Base-by-base conservation (phyloP, 23 red algal genomes). In the Gracilaria gracilis region DNA sequence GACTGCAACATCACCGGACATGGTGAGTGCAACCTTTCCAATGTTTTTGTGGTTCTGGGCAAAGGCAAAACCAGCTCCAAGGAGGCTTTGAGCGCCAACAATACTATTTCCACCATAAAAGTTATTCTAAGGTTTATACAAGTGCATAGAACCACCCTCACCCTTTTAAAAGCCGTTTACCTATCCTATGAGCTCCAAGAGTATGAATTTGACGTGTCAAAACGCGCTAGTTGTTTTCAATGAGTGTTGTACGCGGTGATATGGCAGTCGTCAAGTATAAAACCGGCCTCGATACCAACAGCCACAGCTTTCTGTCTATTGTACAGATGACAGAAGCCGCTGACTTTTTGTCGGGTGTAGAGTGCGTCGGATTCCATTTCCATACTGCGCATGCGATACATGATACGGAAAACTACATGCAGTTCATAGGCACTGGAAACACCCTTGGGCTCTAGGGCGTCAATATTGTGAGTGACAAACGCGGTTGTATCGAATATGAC, bases 321-420 rank as follows among this genome's bases (percentile, higher is more conserved):
- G 82, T 98, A 98, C 32, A 98, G 81, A 74, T 98, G 97, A 62
- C 97, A 98, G 79, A 98, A 98, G 34, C 97, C 97, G 69, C 93
- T 78, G 32, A 98, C 85, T 32, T 87, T 57, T 48, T 93, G 89
- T 37, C 87, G 70, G 46, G 88, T 95, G 78, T 98, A 98, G 46
- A 98, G 75, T 53, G 83, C 73, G 78, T 98, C 97, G 8, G 97
- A 94, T 31, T 85, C 84, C 85, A 96, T 98, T 57, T 98, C 97
- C 88, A 91, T 94, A 4, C 97, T 85, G 38, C 97, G 87, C 97
- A 98, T 98, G 33, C 79, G 84, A 47, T 91, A 95, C 97, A 98
- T 96, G 40, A 79, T 91, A 8, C 83, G 48, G 76, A 95, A 95
- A 67, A 94, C 96, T 51, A 57, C 67, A n/a, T 89, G 42, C 40